Evolutionary conservation across 2,329 filamentous ascomycete species (phyloP).

Genomic region (Nannizziopsis arthrosporioides): DNA sequence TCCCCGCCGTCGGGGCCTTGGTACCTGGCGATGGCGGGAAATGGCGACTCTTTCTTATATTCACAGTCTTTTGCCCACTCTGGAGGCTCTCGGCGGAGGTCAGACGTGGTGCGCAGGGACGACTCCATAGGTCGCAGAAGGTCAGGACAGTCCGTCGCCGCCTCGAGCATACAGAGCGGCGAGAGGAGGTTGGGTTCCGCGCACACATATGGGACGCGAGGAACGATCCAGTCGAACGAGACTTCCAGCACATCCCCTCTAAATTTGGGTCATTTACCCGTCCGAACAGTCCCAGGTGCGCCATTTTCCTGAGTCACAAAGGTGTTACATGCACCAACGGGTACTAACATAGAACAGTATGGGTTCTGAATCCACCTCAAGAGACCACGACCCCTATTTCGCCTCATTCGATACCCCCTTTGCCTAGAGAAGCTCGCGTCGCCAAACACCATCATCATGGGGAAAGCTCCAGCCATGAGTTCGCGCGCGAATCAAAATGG

Average conservation of each 20-base stretch:
- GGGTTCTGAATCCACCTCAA: constrained; percentile 13
- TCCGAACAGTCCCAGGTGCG: constrained; percentile 12
- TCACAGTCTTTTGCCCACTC: constrained; percentile 8
- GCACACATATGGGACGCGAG: not conserved
- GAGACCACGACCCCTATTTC: not conserved
- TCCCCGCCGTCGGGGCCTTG: not conserved
- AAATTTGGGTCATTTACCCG: not conserved
- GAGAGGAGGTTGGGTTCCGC: constrained; percentile 8
- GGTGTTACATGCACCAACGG: not conserved
- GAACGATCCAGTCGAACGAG: not conserved
- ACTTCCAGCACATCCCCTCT: not conserved
- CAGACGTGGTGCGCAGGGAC: constrained; percentile 13
- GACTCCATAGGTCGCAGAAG: constrained; percentile 12
- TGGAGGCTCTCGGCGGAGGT: constrained; percentile 9
- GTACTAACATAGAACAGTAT: constrained; percentile 11
- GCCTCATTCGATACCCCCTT: constrained; percentile 8
- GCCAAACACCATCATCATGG: constrained; percentile 14
- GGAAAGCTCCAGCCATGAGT: not conserved
- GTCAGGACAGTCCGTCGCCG: constrained; percentile 14
- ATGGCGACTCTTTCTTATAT: constrained; percentile 10
- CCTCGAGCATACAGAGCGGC: constrained; percentile 11
- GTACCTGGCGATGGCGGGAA: constrained; percentile 9
- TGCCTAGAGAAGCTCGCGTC: constrained; percentile 12
- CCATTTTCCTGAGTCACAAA: not conserved
- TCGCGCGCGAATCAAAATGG: constrained; percentile 36